These are phyloP conservation scores for Dioscorea cayenensis DNA, from an alignment of 116 monocot genomes.

Conservation along the genomic window DNA sequence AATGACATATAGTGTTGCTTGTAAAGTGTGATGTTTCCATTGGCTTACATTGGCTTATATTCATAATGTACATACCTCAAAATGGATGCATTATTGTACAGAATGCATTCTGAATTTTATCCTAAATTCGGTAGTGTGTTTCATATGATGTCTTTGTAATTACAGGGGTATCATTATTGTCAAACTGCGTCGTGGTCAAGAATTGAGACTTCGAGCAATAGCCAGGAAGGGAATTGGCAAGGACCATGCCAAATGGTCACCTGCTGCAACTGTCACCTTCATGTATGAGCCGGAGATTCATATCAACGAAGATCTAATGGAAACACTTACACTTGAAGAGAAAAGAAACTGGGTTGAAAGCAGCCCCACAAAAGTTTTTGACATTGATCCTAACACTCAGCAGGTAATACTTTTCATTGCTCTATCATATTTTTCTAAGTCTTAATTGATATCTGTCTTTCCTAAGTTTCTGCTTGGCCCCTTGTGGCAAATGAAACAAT, in stretches of 20 bases:
- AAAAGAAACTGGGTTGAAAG: constrained; percentile 73
- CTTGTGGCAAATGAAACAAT: not conserved
- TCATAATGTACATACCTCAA: too few relatives aligned
- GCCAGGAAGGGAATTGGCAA: constrained; percentile 98
- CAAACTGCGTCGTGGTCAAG: constrained; percentile 88
- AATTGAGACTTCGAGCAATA: constrained; percentile 88
- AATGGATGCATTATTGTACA: too few relatives aligned
- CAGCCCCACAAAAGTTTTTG: constrained; percentile 93
- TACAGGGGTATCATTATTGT: constrained; percentile 88
- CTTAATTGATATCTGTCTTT: not conserved
- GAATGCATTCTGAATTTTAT: too few relatives aligned
- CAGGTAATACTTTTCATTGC: constrained; percentile 35
- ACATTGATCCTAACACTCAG: constrained; percentile 59
- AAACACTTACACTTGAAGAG: constrained; percentile 68
- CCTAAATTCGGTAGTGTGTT: not conserved
- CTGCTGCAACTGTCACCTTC: constrained; percentile 93
- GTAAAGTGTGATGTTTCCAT: too few relatives aligned
- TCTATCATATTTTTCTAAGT: not conserved
- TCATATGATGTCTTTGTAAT: constrained; percentile 7
- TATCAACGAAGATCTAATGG: constrained; percentile 92
- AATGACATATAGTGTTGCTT: too few relatives aligned
- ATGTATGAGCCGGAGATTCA: constrained; percentile 97
- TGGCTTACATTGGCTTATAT: too few relatives aligned
- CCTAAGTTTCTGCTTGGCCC: not conserved
- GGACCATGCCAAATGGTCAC: constrained; percentile 98